Base-by-base conservation (phyloP, 2,329 filamentous ascomycete genomes). In the Calonectria naviculata region DNA sequence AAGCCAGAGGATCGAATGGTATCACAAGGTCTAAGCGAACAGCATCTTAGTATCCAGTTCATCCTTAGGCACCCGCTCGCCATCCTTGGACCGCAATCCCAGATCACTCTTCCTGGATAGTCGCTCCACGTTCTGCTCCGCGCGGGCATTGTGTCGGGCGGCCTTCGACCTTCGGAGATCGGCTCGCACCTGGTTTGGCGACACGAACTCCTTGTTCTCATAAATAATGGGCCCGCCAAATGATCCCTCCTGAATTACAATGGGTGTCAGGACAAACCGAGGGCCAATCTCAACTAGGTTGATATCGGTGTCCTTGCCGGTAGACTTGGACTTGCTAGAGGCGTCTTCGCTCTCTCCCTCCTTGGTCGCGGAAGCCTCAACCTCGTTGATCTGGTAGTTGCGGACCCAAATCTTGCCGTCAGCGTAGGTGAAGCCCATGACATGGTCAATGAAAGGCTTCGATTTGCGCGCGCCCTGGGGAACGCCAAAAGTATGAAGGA, bases 221-320 rank as follows among this genome's bases (percentile, higher is more conserved):
- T 97, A 99, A 80, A 99, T 97, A 75, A 98, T 95, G 4, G 97
- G 96, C 0, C 97, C 97, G 65, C 96, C 96, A 78, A 99, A 98
- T 72, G 94, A 95, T 49, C 95, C 95, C 82, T 99, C 97, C 78
- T 97, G 92, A 76, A 98, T 98, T 68, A 98, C 92, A 75, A 98
- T 98, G 1, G 97, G 96, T 29, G 95, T 98, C 62, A 98, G 87
- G 34, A 98, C 95, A 77, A 98, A 96, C 54, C 97, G 90, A 0
- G 97, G 97, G 0, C 97, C 97, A 73, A 99, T 97, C 84, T 99
- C 97, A 2, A 98, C 91, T 28, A 99, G 88, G 71, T 89, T 93
- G 73, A 98, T 87, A 75, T 97, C 93, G 7, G 93, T 94, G 71
- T 94, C 91, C 82, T 85, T 66, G 76, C 83, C 85, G 52, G 61